A percentile compares a stretch with the other conserved stretches of the same genome.
Conservation (phyloP, 1,284 basidiomycete species). For the Pseudozyma tsukubaensis region DNA sequence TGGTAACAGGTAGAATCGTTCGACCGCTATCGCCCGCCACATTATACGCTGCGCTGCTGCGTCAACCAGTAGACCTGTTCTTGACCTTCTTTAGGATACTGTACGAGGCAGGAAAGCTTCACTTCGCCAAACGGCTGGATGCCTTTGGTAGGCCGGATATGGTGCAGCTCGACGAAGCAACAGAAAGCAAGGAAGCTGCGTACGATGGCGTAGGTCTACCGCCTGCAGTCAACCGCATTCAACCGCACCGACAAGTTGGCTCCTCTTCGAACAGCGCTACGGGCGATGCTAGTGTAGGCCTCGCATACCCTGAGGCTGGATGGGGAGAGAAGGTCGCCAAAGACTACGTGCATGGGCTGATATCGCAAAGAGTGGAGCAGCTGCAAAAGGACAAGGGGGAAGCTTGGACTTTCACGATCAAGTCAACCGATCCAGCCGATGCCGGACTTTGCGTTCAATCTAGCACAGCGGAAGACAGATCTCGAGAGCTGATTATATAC, state of each 20-base stretch:
- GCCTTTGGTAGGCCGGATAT: conserved; percentile 77
- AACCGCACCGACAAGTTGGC: conserved; percentile 24
- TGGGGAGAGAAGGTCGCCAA: conserved; percentile 29
- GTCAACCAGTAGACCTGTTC: conserved; percentile 74
- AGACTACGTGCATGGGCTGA: conserved; percentile 5
- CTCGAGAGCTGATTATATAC: conserved; percentile 56
- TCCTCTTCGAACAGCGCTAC: too few relatives aligned
- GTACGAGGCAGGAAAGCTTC: conserved; percentile 77
- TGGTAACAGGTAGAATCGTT: conserved; percentile 8
- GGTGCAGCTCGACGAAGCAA: conserved; percentile 35
- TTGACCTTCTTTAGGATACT: conserved; percentile 77
- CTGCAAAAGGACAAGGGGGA: conserved; percentile 8
- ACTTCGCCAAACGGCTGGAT: conserved; percentile 75
- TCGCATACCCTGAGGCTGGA: conserved; percentile 31
- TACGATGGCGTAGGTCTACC: conserved; percentile 42
- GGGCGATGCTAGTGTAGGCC: conserved; percentile 5
- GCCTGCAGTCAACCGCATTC: conserved; percentile 42
- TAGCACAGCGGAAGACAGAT: neutral
- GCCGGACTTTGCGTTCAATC: conserved; percentile 5
- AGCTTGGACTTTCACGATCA: conserved; percentile 17
- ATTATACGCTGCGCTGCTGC: conserved; percentile 72
- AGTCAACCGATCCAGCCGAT: conserved; percentile 35
- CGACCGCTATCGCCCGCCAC: conserved; percentile 71
- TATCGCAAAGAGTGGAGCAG: conserved; percentile 14
- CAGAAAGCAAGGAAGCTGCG: neutral